Evolutionary conservation across 306 rosid species (phyloP), one percentile per base, ranked within the genome.

Genomic region (Cucurbita ficifolia): DNA sequence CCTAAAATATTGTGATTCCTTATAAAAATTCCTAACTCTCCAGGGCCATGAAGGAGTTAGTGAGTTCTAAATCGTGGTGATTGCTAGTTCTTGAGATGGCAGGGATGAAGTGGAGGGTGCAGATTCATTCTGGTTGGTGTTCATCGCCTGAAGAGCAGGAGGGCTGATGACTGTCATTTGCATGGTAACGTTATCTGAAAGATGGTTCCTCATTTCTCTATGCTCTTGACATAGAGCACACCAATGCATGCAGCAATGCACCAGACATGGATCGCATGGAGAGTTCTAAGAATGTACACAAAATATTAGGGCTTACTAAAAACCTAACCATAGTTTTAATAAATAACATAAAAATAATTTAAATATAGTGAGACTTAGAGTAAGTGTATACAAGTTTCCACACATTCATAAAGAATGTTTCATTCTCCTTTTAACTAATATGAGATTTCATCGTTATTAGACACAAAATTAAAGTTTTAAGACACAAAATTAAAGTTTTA

Each of bases 211-310:
- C 92, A 86, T 89, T 89, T 94, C 99, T 83, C 96, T 80, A 81
- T 94, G 96, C 84, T 94, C 97, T 77, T 91, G 96, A 82, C 99
- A 94, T 75, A 94, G 60, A 82, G 97, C 98, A 46, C 98, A 90
- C 96, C 96, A 87, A 81, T 94, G 97, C 81, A 86, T 78, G 84
- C 94, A 94, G 83, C 99, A 94, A 79, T 94, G 95, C 46, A 91
- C 97, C 80, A 87, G 45, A 84, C 99, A 94, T 60, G 97, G 95
- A 60, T 89, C 92, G 49, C 97, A 87, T 0, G 95, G 98, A 2
- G 90, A 83, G 81, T 94, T 84, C 96, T 94, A 82, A 85, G 75
- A 73, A 9, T 0, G 17, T 7, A 51, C 9, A 19, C 5, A 13
- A 33, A 59, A 13, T 10, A 24, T 58, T 17, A 52, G 57, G n/a